These are phyloP conservation scores for Candida andamanensis DNA, from an alignment of 805 yeast genomes.

Conservation along the genomic window DNA sequence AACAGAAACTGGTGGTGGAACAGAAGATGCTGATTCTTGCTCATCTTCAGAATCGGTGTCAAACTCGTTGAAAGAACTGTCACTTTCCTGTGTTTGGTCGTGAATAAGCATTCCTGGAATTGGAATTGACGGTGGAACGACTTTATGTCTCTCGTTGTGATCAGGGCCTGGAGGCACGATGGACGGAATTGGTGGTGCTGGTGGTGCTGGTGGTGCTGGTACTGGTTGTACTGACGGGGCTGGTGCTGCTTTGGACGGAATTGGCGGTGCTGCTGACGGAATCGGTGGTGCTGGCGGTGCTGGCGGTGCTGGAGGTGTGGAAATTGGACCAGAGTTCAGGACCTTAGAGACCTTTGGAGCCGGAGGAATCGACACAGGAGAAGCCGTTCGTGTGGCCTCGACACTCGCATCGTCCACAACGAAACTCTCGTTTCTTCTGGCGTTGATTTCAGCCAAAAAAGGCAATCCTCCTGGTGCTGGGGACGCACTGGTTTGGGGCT, in stretches of 20 bases:
- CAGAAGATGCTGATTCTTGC: constrained; percentile 19
- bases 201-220: constrained; percentile 14
- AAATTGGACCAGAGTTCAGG: constrained; percentile 6
- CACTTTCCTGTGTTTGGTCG: constrained; percentile 1
- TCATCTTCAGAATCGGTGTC: constrained; percentile 11
- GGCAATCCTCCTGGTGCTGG: constrained; percentile 43
- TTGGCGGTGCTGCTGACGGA: constrained; percentile 12
- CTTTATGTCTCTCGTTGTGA: no score
- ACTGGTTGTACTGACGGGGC: constrained; percentile 13
- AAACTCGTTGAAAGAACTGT: constrained; percentile 6
- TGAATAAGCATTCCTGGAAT: constrained; percentile 15
- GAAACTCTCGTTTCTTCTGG: constrained; percentile 46
- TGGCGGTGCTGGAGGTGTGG: constrained; percentile 12
- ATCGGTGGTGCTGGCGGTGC: constrained; percentile 16
- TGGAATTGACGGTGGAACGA: constrained; percentile 17
- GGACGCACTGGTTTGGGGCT: constrained; percentile 10
- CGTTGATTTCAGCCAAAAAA: constrained; percentile 54
- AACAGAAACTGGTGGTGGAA: constrained; percentile 32
- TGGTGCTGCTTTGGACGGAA: constrained; percentile 10
- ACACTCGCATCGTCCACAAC: constrained; percentile 37
- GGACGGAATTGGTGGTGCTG: constrained; percentile 2
- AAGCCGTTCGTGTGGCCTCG: constrained; percentile 11
- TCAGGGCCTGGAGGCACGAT: constrained; percentile 8
- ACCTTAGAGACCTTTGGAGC: no score
- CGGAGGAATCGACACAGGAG: constrained; percentile 11